These are phyloP conservation scores for Naganishia onofrii DNA, from an alignment of 768 basidiomycete genomes.

Conservation along the genomic window DNA sequence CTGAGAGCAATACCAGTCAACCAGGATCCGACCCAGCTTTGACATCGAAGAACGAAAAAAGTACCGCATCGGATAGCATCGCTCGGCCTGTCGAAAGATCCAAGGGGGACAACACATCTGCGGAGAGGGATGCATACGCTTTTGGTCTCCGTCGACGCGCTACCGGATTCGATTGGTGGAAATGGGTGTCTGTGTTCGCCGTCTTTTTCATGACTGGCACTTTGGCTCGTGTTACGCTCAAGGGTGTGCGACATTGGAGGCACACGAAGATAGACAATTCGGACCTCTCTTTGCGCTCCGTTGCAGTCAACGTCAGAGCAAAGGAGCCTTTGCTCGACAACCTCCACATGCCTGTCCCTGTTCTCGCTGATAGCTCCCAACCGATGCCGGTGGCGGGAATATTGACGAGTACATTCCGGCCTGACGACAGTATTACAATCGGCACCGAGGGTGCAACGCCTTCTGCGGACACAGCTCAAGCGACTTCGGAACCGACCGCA, in stretches of 20 bases:
- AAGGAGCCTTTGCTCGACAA: conserved; percentile 7
- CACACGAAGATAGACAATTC: conserved; percentile 11
- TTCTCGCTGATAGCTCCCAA: neutral
- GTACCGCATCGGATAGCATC: neutral
- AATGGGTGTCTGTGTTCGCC: conserved; percentile 28
- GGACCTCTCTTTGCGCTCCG: conserved; percentile 2
- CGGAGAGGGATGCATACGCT: conserved; percentile 23
- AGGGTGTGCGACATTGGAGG: conserved; percentile 23
- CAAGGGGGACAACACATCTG: neutral
- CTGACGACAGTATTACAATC: neutral
- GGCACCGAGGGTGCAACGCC: neutral
- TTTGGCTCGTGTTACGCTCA: conserved; percentile 16
- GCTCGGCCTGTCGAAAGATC: neutral
- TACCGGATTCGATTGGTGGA: conserved; percentile 30
- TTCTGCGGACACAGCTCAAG: neutral
- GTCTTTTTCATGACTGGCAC: conserved; percentile 20
- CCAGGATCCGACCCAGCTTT: neutral
- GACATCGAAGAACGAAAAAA: neutral
- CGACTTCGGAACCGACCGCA: neutral
- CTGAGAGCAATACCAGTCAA: neutral
- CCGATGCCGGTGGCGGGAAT: too few relatives aligned
- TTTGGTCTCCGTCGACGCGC: conserved; percentile 31
- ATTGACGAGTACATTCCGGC: neutral
- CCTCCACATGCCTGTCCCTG: neutral
- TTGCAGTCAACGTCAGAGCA: neutral